These are phyloP conservation scores for Pinus tabuliformis DNA, from an alignment of 75 land plant species.

Conservation along the genomic window DNA sequence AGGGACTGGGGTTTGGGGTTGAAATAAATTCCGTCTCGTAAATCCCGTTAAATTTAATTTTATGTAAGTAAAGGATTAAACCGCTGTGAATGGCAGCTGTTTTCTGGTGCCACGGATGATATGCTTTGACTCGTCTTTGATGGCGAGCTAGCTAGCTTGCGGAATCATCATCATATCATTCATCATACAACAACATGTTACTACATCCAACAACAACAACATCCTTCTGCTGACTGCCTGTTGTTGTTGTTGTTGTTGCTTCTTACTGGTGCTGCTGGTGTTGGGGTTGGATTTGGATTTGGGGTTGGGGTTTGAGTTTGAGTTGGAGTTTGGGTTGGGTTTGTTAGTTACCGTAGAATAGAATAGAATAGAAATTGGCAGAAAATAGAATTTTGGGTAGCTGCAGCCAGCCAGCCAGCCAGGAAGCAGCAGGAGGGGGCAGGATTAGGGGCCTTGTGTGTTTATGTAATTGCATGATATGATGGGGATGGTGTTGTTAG, in stretches of 20 bases:
- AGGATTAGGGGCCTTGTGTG: background rate
- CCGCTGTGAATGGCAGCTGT: slow-evolving; percentile 7
- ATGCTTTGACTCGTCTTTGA: slow-evolving; percentile 8
- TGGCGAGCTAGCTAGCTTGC: slow-evolving; percentile 9
- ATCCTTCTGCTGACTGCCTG: no score
- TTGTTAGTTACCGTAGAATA: slow-evolving; percentile 11
- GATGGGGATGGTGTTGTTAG: slow-evolving; percentile 5
- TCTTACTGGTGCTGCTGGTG: slow-evolving; percentile 1
- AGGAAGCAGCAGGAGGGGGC: background rate
- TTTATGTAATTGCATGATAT: slow-evolving; percentile 2
- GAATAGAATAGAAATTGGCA: slow-evolving; percentile 9
- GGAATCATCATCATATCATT: slow-evolving; percentile 6
- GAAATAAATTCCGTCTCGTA: slow-evolving; percentile 1
- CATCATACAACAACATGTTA: background rate
- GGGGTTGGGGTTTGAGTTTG: background rate
- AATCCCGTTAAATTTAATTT: slow-evolving; percentile 1
- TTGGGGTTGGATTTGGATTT: background rate
- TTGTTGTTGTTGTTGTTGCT: no score
- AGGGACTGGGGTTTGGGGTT: background rate
- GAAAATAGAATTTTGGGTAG: slow-evolving; percentile 7
- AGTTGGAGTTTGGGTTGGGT: slow-evolving; percentile 2
- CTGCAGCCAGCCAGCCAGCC: slow-evolving; percentile 11
- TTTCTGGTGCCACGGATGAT: slow-evolving; percentile 10
- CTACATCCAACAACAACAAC: background rate
- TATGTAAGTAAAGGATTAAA: background rate